Evolutionary conservation across 805 yeast genomes (phyloP), one percentile per base, ranked within the genome.

Genomic region (Kazachstania bromeliacearum): DNA sequence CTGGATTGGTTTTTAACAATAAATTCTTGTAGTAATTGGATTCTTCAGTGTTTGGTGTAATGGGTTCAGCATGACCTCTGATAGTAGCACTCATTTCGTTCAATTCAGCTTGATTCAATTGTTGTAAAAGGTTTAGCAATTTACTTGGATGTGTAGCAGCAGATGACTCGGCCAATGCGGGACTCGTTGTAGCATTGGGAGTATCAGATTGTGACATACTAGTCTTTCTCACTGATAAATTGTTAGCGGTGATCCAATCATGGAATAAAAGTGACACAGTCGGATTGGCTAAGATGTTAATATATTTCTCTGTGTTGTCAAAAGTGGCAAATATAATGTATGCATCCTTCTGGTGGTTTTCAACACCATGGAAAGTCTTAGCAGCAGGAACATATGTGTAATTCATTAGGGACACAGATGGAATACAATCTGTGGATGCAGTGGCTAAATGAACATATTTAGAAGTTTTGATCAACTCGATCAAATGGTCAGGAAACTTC

Each of bases 391-490:
- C 59, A 54, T 77, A 84, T 4, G 88, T 77, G 59, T 84, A 89
- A 60, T 85, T 89, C 97, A 89, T 89, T 44, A 89, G 67, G 14
- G 92, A 74, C 3, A 87, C 95, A 42, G 88, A 92, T 5, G 97
- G 97, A 31, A 75, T 59, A 47, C 79, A 68, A 30, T 83, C 70
- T 7, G 57, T 55, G 35, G 67, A 64, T 40, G 85, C 73, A 2
- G 97, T 89, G 2, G 89, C 96, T 32, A 88, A 66, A 57, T 88
- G 96, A 27, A 88, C 75, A 56, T 75, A 81, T 43, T 79, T 71
- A 8, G 85, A 78, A 10, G 71, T 66, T 40, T 74, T 67, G 25
- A 82, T 65, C 26, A 81, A 61, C 9, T 62, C 53, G 15, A 64
- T 40, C 13, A 74, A 55, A 28, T 57, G 61, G 17, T 50, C 48